Conservation (phyloP, 148 eudicot genomes). For the Silene latifolia region DNA sequence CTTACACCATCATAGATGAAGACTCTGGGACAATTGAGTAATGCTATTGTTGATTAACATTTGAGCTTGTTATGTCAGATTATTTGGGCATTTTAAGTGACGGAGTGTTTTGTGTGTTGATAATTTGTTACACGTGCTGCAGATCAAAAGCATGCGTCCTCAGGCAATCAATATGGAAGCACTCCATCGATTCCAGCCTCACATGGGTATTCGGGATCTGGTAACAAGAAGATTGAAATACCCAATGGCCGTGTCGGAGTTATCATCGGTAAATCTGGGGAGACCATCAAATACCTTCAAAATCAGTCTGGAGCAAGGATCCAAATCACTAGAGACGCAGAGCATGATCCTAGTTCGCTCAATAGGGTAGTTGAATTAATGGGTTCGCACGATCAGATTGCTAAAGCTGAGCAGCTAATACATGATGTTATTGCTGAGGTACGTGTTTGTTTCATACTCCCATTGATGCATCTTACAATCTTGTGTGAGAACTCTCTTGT, state of each 20-base stretch:
- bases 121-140: slow-evolving; percentile 14
- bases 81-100: neutral
- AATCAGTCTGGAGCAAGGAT: slow-evolving; percentile 91
- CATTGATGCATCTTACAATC: neutral
- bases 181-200: slow-evolving; percentile 34
- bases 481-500: neutral
- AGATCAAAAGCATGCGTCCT: slow-evolving; percentile 55
- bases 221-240: slow-evolving; percentile 72
- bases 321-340: slow-evolving; percentile 88
- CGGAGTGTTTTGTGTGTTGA: neutral
- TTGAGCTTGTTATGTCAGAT: neutral
- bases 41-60: neutral
- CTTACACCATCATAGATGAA: no score
- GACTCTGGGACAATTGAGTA: no score
- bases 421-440: slow-evolving; percentile 87
- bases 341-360: slow-evolving; percentile 62
- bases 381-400: slow-evolving; percentile 78
- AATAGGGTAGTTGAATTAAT: slow-evolving; percentile 71
- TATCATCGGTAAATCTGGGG: slow-evolving; percentile 92
- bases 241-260: slow-evolving; percentile 96
- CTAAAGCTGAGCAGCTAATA: slow-evolving; percentile 78
- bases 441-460: slow-evolving; percentile 5
- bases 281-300: slow-evolving; percentile 90
- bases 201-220: slow-evolving; percentile 52
- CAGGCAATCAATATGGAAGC: slow-evolving; percentile 32